phyloP scores from a whole-genome alignment of 176 grass and related monocot species.

The Oropetium thomaeum region DNA sequence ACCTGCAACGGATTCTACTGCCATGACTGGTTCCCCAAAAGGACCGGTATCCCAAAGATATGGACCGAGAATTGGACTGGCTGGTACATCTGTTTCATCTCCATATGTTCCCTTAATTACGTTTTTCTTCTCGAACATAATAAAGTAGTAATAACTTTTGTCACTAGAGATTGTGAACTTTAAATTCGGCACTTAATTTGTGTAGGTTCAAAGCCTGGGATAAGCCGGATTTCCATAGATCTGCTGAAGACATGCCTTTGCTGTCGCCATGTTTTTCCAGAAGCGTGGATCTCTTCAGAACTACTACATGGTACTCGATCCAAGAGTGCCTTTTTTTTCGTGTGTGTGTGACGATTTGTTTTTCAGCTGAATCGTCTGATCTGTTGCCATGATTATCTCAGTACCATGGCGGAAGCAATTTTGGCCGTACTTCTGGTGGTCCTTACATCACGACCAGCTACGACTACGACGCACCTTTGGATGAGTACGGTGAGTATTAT shows the following conservation, averaged over 20 bases:
- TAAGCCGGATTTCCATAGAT: no score
- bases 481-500: slow-evolving; percentile 75
- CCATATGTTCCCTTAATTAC: no score
- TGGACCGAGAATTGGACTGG: slow-evolving; percentile 21
- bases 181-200: no score
- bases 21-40: slow-evolving; percentile 59
- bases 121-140: not conserved
- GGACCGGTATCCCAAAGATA: slow-evolving; percentile 22
- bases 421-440: slow-evolving; percentile 67
- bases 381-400: slow-evolving; percentile 1
- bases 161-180: not conserved
- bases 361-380: not conserved
- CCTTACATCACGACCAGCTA: slow-evolving; percentile 84
- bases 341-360: no score
- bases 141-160: not conserved
- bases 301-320: slow-evolving; percentile 52
- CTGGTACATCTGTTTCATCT: no score
- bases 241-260: slow-evolving; percentile 57
- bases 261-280: no score
- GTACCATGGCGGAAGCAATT: slow-evolving; percentile 94
- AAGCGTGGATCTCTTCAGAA: no score
- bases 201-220: no score
- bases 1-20: slow-evolving; percentile 89
- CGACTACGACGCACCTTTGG: slow-evolving; percentile 86
- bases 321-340: no score